Conservation (phyloP, 768 basidiomycete species). For the Tricholoma terreum region DNA sequence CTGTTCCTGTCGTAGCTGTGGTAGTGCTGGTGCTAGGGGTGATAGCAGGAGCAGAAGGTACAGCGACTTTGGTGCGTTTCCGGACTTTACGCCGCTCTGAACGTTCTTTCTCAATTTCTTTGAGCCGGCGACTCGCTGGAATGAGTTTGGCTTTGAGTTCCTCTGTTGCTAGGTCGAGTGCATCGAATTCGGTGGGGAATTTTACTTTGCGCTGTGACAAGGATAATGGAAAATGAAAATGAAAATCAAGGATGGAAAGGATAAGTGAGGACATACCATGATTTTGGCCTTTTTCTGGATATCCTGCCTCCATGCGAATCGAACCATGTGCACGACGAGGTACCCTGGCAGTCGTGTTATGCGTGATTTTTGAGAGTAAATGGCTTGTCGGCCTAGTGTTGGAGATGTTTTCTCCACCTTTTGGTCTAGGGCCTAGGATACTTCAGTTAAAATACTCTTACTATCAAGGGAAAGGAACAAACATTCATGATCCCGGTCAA, state of each 20-base stretch:
- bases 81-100: slow-evolving; percentile 78
- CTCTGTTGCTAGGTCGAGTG: slow-evolving; percentile 74
- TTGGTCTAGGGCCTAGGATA: slow-evolving; percentile 72
- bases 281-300: slow-evolving; percentile 94
- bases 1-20: slow-evolving; percentile 21
- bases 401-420: slow-evolving; percentile 84
- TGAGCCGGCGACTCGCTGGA: slow-evolving; percentile 68
- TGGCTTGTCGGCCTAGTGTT: slow-evolving; percentile 73
- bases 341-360: slow-evolving; percentile 82
- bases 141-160: slow-evolving; percentile 70
- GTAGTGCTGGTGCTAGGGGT: slow-evolving; percentile 11
- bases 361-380: slow-evolving; percentile 78
- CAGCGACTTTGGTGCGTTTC: slow-evolving; percentile 60
- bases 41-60: slow-evolving; percentile 20
- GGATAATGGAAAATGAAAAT: not conserved
- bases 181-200: slow-evolving; percentile 88
- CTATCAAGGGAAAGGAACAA: slow-evolving; percentile 10
- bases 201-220: slow-evolving; percentile 76
- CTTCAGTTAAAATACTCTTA: not conserved
- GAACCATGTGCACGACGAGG: slow-evolving; percentile 90
- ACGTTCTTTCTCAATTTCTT: slow-evolving; percentile 82
- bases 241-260: not conserved
- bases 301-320: slow-evolving; percentile 92
- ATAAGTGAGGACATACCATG: slow-evolving; percentile 54
- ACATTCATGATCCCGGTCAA: slow-evolving; percentile 81